Conservation (phyloP, 371 early-diverging fungal species). For the Massospora cicadina region DNA sequence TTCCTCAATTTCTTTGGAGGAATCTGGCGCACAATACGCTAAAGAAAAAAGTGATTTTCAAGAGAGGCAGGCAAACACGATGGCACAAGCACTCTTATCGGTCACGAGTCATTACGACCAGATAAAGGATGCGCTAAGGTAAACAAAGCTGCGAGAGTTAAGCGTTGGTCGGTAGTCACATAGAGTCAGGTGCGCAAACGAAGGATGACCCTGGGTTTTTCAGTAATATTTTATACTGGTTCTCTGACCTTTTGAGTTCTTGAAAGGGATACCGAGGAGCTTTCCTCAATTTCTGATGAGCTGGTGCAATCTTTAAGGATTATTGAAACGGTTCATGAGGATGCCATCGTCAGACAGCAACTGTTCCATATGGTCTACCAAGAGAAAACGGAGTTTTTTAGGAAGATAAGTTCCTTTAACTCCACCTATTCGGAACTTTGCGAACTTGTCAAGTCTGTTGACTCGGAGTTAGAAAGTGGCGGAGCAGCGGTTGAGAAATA, state of each 20-base stretch:
- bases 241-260: conserved; percentile 15
- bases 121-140: conserved; percentile 20
- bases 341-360: conserved; percentile 10
- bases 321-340: conserved; percentile 10
- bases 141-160: conserved; percentile 9
- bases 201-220: background rate
- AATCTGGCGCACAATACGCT: conserved; percentile 19
- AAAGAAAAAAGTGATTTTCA: conserved; percentile 19
- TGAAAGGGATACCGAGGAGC: conserved; percentile 17
- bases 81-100: conserved; percentile 21
- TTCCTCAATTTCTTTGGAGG: conserved; percentile 18
- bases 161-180: background rate
- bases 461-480: background rate
- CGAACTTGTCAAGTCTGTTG: background rate
- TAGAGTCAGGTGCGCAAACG: background rate
- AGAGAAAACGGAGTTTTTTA: background rate
- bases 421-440: background rate
- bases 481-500: background rate
- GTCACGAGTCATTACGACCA: conserved; percentile 22
- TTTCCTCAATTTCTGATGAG: conserved; percentile 17
- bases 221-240: conserved; percentile 4
- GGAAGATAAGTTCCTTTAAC: background rate
- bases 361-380: conserved; percentile 7
- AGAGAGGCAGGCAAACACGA: conserved; percentile 17
- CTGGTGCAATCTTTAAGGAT: conserved; percentile 17